Conservation (phyloP, 2,329 filamentous ascomycete genomes). For the Diaporthe eres region DNA sequence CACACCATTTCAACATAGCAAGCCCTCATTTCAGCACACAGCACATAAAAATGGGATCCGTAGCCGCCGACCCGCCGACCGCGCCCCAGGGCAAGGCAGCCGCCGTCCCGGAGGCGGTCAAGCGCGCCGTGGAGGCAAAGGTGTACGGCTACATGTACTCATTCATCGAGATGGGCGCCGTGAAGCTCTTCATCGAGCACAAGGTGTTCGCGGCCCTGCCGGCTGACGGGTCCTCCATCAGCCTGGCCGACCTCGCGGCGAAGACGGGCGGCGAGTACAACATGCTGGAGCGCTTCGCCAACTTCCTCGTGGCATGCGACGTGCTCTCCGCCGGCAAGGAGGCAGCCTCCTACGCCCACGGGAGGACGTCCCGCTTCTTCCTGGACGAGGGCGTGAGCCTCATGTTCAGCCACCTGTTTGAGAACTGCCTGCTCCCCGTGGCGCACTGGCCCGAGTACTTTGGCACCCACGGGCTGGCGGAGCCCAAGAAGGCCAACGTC, state of each 20-base stretch:
- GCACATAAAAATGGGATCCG: slow-evolving; percentile 15
- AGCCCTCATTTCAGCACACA: neutral
- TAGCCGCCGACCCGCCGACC: slow-evolving; percentile 26
- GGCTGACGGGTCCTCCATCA: neutral
- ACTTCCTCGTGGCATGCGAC: slow-evolving; percentile 22
- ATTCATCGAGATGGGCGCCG: slow-evolving; percentile 21
- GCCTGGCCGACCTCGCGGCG: neutral
- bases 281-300: slow-evolving; percentile 16
- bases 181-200: slow-evolving; percentile 31
- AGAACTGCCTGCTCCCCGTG: slow-evolving; percentile 47
- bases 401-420: slow-evolving; percentile 41
- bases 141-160: slow-evolving; percentile 29
- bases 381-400: slow-evolving; percentile 22
- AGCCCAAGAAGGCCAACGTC: slow-evolving; percentile 42
- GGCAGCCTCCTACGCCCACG: neutral
- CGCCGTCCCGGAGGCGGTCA: slow-evolving; percentile 13
- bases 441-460: slow-evolving; percentile 48
- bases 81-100: slow-evolving; percentile 11
- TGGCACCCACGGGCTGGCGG: slow-evolving; percentile 43
- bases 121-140: slow-evolving; percentile 20
- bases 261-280: slow-evolving; percentile 16
- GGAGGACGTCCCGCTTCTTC: slow-evolving; percentile 23
- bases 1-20: neutral
- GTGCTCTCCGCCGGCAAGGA: neutral
- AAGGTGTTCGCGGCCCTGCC: slow-evolving; percentile 13